Conservation (phyloP, 495 filamentous ascomycete species). For the Thermochaetoides thermophila region DNA sequence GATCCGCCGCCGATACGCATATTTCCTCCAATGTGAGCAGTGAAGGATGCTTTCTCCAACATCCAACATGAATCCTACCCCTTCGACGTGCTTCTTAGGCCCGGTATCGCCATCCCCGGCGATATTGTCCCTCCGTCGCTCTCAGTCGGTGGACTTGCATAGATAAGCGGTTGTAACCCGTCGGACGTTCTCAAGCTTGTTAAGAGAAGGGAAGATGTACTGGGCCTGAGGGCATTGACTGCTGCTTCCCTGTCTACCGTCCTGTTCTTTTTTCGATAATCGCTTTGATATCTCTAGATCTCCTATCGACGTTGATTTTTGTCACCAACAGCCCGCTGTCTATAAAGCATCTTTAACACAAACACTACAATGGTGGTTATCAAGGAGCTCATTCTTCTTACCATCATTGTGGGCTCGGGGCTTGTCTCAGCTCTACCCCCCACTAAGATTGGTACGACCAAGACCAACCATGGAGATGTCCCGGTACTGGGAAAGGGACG, state of each 20-base stretch:
- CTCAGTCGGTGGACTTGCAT: not conserved
- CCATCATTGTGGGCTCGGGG: slow-evolving; percentile 8
- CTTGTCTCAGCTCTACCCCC: slow-evolving; percentile 18
- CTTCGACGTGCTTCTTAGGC: not conserved
- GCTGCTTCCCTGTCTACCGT: no score
- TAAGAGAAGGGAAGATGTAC: no score
- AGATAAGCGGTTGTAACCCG: slow-evolving; percentile 6
- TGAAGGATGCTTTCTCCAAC: no score
- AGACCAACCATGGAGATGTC: slow-evolving; percentile 1
- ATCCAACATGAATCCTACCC: not conserved
- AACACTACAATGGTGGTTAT: slow-evolving; percentile 7
- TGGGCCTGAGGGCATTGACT: no score
- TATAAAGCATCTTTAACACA: no score
- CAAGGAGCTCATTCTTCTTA: slow-evolving; percentile 10
- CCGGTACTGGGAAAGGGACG: slow-evolving; percentile 3
- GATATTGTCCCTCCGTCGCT: slow-evolving; percentile 1
- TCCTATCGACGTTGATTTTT: no score
- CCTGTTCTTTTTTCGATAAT: no score
- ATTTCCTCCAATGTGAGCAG: no score
- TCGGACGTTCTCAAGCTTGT: no score
- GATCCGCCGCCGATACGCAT: no score
- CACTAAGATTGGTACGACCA: slow-evolving; percentile 16
- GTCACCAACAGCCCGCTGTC: no score
- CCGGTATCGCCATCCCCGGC: slow-evolving; percentile 3
- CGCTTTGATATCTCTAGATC: no score